Base-by-base conservation (phyloP, 495 filamentous ascomycete genomes). In the Pyronema domesticum region DNA sequence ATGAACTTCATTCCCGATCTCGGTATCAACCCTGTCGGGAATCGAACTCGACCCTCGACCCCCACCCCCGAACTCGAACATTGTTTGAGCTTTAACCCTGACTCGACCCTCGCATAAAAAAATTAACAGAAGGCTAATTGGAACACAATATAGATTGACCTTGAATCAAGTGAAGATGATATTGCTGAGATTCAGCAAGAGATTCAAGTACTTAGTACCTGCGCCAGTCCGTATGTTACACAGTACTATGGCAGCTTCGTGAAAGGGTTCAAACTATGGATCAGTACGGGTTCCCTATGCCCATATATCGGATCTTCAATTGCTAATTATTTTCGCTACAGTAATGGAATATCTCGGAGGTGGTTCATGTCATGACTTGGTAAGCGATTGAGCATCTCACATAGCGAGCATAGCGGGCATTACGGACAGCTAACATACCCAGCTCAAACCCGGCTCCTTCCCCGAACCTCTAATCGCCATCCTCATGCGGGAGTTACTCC, bases 111-210 rank as follows among this genome's bases (percentile, higher is more conserved):
- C 5, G 23, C 5, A 5, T 1, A 30, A 30, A 30, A 30, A 30
- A 30, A 30, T 30, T 2, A 30, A 30, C 85, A 94, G 68, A 85
- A 82, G 61, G 76, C 81, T 3, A 89, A 82, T 10, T 87, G 86
- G 45, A 80, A 2, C 5, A 30, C 5, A 30, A 30, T 30, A 30
- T 71, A 99, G 57, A 95, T 99, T 66, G 91, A 99, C 62, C 88
- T 99, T 58, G 91, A 99, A 68, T 91, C 86, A 67, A 91, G 88
- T 63, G 91, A 95, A 69, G 91, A 99, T 63, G 91, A 99, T 67
- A 91, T 99, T 46, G 86, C 94, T 68, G 91, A 99, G 68, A 96
- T 99, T 63, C 94, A 96, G 62, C 86, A 94, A 62, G 91, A 99
- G 68, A 96, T 99, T 59, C 82, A 86, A 35, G 94, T 99, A 58